phyloP scores from a whole-genome alignment of 2,329 filamentous ascomycete species.

The Calonectria crousiana region DNA sequence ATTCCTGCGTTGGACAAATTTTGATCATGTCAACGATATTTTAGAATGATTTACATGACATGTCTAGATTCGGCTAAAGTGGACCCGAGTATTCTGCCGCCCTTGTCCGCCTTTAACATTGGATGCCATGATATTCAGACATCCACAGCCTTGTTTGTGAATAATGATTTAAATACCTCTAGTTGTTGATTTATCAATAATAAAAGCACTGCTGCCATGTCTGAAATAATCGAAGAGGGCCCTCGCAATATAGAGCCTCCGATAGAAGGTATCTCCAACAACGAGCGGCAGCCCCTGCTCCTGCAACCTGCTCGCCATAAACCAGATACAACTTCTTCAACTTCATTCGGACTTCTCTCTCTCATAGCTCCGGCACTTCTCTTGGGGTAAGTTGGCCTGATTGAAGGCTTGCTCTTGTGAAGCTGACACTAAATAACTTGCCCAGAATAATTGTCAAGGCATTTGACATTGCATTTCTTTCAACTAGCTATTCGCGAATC shows the following conservation, averaged over 20 bases:
- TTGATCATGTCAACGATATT: too few species aligned
- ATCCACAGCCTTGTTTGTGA: background rate
- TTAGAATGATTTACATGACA: background rate
- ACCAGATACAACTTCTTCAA: background rate
- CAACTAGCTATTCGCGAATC: background rate
- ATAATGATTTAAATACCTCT: background rate
- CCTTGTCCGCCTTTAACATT: background rate
- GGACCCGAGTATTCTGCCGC: background rate
- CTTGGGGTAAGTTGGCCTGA: background rate
- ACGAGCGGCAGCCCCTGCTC: background rate
- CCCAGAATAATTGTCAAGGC: background rate
- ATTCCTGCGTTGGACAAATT: background rate
- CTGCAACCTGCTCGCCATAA: background rate
- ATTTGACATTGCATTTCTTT: background rate
- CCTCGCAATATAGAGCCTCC: background rate
- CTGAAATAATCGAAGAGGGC: background rate
- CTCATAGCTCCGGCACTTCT: background rate
- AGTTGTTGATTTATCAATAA: background rate
- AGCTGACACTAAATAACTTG: background rate
- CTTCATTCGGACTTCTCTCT: background rate
- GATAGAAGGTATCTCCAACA: background rate
- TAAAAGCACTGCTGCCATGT: background rate
- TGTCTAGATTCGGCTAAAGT: too few species aligned
- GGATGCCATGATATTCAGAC: background rate
- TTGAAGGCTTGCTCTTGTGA: background rate